A percentile compares a stretch with the other conserved stretches of the same genome.
Conservation (phyloP, 2,329 filamentous ascomycete genomes). For the Uncinocarpus reesii region DNA sequence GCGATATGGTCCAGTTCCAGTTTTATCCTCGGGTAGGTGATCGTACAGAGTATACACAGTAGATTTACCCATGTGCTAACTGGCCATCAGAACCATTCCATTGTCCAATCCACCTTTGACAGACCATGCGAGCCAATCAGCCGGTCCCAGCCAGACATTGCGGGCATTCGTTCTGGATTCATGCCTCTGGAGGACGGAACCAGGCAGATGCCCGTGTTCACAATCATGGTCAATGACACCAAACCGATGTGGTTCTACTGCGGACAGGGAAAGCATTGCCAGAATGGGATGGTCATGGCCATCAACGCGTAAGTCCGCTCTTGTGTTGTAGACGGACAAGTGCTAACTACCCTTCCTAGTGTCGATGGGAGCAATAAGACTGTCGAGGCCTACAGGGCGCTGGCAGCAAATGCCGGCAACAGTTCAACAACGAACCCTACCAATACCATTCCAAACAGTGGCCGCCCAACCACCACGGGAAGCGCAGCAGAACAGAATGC, state of each 20-base stretch:
- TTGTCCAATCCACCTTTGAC: conserved; percentile 57
- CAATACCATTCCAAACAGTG: conserved; percentile 10
- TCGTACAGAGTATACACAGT: neutral
- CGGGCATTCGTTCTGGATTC: conserved; percentile 48
- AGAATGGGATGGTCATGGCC: conserved; percentile 63
- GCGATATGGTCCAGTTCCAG: conserved; percentile 45
- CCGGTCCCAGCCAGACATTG: conserved; percentile 42
- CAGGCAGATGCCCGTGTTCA: conserved; percentile 56
- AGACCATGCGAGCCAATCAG: conserved; percentile 56
- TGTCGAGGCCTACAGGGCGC: conserved; percentile 11
- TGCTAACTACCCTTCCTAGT: neutral
- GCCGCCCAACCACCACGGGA: conserved; percentile 6
- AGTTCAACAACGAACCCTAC: neutral
- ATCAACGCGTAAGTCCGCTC: conserved; percentile 56
- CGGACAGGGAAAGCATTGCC: conserved; percentile 62
- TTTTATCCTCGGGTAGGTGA: conserved; percentile 39
- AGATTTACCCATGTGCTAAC: neutral
- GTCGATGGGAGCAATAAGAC: conserved; percentile 9
- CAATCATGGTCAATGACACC: conserved; percentile 56
- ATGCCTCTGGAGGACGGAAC: conserved; percentile 44
- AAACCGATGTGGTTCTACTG: conserved; percentile 73
- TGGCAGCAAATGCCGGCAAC: conserved; percentile 4
- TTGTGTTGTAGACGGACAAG: neutral
- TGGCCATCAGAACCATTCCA: conserved; percentile 57
- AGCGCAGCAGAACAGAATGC: conserved; percentile 8